Evolutionary conservation across 768 basidiomycete species (phyloP).

Genomic region (Podaxis rugospora): DNA sequence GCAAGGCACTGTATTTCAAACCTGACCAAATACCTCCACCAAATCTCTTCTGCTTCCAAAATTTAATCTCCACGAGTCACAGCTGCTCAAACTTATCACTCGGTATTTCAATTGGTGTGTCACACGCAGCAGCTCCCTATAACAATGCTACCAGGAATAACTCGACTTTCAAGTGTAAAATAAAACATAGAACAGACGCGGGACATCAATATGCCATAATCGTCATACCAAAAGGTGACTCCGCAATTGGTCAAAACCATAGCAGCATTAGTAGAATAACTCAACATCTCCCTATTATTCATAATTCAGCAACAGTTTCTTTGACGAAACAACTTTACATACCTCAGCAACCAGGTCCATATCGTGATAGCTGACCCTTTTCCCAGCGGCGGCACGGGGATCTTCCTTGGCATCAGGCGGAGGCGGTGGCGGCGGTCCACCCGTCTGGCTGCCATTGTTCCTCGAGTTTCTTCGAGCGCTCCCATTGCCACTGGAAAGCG

Average conservation of each 20-base stretch:
- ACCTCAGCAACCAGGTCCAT: conserved; percentile 91
- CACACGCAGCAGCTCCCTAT: not conserved
- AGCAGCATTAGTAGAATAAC: conserved; percentile 38
- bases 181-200: conserved; percentile 7
- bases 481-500: conserved; percentile 48
- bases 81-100: conserved; percentile 7
- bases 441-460: conserved; percentile 29
- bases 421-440: conserved; percentile 68
- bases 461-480: conserved; percentile 33
- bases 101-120: conserved; percentile 9
- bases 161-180: conserved; percentile 9
- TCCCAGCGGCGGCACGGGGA: conserved; percentile 84
- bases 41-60: conserved; percentile 8
- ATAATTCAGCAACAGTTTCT: conserved; percentile 8
- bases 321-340: conserved; percentile 18
- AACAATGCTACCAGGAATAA: conserved; percentile 9
- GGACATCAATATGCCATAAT: conserved; percentile 17
- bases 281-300: conserved; percentile 54
- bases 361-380: conserved; percentile 91
- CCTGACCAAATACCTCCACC: conserved; percentile 27
- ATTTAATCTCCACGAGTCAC: not conserved
- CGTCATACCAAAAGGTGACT: conserved; percentile 31
- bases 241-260: conserved; percentile 5
- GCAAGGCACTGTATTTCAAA: conserved; percentile 25
- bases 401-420: conserved; percentile 91